Evolutionary conservation across 2,329 filamentous ascomycete species (phyloP).

Genomic region (Sclerotinia sclerotiorum): DNA sequence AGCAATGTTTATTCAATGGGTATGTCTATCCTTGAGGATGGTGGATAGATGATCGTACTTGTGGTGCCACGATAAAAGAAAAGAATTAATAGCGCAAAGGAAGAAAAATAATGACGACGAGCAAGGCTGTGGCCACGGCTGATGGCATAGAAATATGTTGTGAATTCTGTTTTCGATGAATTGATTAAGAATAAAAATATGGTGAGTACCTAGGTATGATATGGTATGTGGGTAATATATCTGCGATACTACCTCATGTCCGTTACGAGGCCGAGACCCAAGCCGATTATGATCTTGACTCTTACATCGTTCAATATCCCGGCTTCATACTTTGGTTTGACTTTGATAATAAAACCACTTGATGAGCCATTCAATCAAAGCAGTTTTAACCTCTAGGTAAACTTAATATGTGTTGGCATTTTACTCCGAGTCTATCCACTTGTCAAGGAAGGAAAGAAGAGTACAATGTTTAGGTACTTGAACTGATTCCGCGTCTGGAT

Average conservation of each 20-base stretch:
- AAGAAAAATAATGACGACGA: conserved; percentile 25
- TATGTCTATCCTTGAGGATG: not conserved
- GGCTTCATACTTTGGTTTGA: not conserved
- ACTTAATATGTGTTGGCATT: not conserved
- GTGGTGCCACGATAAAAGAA: conserved; percentile 38
- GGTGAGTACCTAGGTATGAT: not conserved
- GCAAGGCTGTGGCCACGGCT: conserved; percentile 33
- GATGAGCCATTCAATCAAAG: not conserved
- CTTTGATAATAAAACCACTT: not conserved
- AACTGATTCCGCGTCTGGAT: too few relatives aligned
- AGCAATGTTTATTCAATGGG: conserved; percentile 24
- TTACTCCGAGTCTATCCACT: not conserved
- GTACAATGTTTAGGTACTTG: not conserved
- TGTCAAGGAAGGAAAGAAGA: too few relatives aligned
- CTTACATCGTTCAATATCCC: not conserved
- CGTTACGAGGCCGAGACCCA: conserved; percentile 5
- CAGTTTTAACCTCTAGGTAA: not conserved
- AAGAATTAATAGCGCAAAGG: conserved; percentile 31
- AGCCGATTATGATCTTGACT: not conserved
- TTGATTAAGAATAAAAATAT: not conserved
- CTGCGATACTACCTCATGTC: not conserved
- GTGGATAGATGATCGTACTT: conserved; percentile 22
- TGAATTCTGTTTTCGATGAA: not conserved
- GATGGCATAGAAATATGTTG: conserved; percentile 23
- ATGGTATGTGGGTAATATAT: not conserved